These are phyloP conservation scores for Stagonosporopsis cucurbitacearum DNA, from an alignment of 2,329 filamentous ascomycete genomes.

Conservation along the genomic window DNA sequence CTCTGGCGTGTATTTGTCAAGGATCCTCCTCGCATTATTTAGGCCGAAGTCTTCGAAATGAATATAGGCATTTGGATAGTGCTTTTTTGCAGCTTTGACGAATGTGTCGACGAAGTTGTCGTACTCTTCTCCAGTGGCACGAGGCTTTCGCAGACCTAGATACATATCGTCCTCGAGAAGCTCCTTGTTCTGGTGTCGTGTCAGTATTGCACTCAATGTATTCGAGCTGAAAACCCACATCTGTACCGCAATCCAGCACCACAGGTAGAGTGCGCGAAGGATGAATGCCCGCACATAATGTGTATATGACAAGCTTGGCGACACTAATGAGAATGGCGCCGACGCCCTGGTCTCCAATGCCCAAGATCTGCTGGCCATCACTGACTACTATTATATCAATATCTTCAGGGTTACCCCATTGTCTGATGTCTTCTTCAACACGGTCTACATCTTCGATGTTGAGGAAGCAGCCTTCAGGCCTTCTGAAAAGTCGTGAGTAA, in stretches of 20 bases:
- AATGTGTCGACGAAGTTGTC: conserved; percentile 80
- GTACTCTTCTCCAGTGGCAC: conserved; percentile 74
- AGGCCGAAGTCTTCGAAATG: conserved; percentile 92
- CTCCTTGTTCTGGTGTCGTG: conserved; percentile 63
- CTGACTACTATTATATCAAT: conserved; percentile 90
- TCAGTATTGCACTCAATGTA: conserved; percentile 8
- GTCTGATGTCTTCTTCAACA: conserved; percentile 69
- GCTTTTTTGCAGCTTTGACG: conserved; percentile 68
- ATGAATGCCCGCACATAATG: conserved; percentile 85
- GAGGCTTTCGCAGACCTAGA: conserved; percentile 71
- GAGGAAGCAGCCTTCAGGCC: conserved; percentile 81
- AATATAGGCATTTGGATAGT: conserved; percentile 81
- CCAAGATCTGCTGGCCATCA: conserved; percentile 76
- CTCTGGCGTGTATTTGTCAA: conserved; percentile 75
- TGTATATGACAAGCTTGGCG: conserved; percentile 83
- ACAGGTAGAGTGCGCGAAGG: conserved; percentile 80
- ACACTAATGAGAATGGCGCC: conserved; percentile 84
- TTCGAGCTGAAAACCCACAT: conserved; percentile 53
- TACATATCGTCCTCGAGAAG: conserved; percentile 80
- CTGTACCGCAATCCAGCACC: conserved; percentile 83
- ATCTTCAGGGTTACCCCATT: conserved; percentile 74
- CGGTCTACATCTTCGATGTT: conserved; percentile 73
- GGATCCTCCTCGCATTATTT: conserved; percentile 73
- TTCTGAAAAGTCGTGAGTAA: conserved; percentile 78
- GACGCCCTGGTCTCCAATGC: conserved; percentile 88